A percentile compares a stretch with the other conserved stretches of the same genome.
Evolutionary conservation across 306 rosid species (phyloP).

Genomic region (Alnus glutinosa): DNA sequence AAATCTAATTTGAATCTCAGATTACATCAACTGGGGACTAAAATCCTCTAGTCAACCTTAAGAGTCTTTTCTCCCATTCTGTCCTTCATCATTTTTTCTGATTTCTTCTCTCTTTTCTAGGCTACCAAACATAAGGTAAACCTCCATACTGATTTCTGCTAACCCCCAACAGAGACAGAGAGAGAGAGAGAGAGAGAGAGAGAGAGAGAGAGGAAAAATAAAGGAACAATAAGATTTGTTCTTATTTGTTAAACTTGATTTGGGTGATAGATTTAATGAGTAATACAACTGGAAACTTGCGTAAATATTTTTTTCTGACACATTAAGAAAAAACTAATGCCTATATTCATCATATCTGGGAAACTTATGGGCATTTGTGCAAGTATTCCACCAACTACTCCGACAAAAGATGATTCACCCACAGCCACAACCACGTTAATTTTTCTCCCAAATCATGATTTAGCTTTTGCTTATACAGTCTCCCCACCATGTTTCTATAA

Average conservation of each 20-base stretch:
- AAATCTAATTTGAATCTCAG: background rate
- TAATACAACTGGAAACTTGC: no score
- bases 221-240: background rate
- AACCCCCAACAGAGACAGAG: background rate
- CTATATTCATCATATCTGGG: no score
- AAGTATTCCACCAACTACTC: no score
- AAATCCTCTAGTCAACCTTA: background rate
- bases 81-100: background rate
- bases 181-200: no score
- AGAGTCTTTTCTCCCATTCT: background rate
- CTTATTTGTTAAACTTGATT: no score
- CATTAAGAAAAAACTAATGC: no score
- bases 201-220: background rate
- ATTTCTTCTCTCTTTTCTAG: no score
- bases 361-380: no score
- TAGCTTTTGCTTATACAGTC: background rate
- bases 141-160: background rate
- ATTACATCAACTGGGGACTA: constrained; percentile 15
- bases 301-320: no score
- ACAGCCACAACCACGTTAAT: background rate
- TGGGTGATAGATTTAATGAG: no score
- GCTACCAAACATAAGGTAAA: no score
- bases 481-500: no score
- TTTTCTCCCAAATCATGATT: background rate
- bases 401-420: background rate